Evolutionary conservation across 805 yeast species (phyloP), one percentile per base, ranked within the genome.

Genomic region (Teunomyces barrocoloradensis): DNA sequence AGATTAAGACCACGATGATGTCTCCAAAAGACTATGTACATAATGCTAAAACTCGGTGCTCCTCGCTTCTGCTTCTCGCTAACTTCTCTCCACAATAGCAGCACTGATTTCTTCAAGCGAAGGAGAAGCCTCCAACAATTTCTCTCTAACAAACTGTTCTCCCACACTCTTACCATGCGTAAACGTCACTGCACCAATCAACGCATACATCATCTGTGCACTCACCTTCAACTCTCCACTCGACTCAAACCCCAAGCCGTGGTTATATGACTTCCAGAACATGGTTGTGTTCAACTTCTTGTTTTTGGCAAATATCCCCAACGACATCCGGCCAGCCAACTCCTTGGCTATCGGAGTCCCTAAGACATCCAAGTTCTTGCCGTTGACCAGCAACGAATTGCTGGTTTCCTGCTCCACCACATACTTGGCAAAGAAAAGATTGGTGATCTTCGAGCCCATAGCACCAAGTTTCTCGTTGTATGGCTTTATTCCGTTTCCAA

Each of bases 401-500:
- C 49, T 46, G 51, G 64, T 54, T 17, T 55, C 53, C 38, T 47
- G 52, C 46, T 55, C 75, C 41, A 68, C 55, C 12, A 74, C 78
- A 49, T 61, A 61, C 56, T 79, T 77, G 29, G 81, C 74, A 35
- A 75, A 65, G 46, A 59, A 63, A 43, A 76, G 70, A 60, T 81
- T 82, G 53, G 85, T 64, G 56, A 83, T 68, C 59, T 84, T 85
- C 32, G 77, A 61, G 13, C 95, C 97, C 63, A 89, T 70, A 38
- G 85, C 78, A 15, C 89, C 75, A 57, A 92, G 73, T 64, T 85
- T 87, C 63, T 90, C 97, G 69, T 91, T 92, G 69, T 87, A 89
- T 6, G 97, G 97, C 57, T 84, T 82, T 52, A 79, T 73, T 7
- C 96, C 97, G 68, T 89, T 95, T 4, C 95, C 96, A 74, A 90